Base-by-base conservation (phyloP, 2,329 filamentous ascomycete species). In the Scedosporium aurantiacum region DNA sequence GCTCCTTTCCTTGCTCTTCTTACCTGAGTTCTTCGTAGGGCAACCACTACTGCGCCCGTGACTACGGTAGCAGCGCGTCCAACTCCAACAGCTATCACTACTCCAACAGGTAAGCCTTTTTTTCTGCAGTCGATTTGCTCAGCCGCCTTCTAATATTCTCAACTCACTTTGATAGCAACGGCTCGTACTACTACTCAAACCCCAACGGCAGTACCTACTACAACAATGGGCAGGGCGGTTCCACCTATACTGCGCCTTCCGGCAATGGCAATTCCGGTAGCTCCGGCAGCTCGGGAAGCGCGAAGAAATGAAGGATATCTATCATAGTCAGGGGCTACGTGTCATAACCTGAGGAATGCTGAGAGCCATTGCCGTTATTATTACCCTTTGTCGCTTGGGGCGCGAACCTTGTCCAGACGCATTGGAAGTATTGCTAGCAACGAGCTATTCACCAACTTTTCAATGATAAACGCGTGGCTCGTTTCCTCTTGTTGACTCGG, bases 111-210 rank as follows among this genome's bases (percentile, higher is more conserved):
- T 83, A 69, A 65, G 78, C 70, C 14, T 61, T 27, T 8, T n/a
- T 61, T 27, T 8, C 21, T 40, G 32, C 40, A 28, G 16, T 45
- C 18, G 8, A 16, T 55, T 57, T 37, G 47, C 58, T 18, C 56
- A 43, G 54, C 32, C n/a, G 21, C 8, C 10, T 32, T 27, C 23
- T 40, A 32, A 27, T 47, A n/a, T 43, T 4, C 21, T 4, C 57
- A 3, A 5, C 10, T 58, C 7, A 2, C 12, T 10, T 40, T 45
- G n/a, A 25, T 58, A 45, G 80, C 23, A 68, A 89, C 66, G 85
- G 86, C 43, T 88, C 84, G 1, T 90, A 90, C 78, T 89, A 90
- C 75, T 90, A 89, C 74, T 82, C 80, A 69, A 90, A 89, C 74
- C 73, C 84, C 55, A 80, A 87, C 64, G 84, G 85, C 14, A 87